A percentile compares a stretch with the other conserved stretches of the same genome.
Conservation (phyloP, 78 protist species). For the Dictyostelium citrinum region DNA sequence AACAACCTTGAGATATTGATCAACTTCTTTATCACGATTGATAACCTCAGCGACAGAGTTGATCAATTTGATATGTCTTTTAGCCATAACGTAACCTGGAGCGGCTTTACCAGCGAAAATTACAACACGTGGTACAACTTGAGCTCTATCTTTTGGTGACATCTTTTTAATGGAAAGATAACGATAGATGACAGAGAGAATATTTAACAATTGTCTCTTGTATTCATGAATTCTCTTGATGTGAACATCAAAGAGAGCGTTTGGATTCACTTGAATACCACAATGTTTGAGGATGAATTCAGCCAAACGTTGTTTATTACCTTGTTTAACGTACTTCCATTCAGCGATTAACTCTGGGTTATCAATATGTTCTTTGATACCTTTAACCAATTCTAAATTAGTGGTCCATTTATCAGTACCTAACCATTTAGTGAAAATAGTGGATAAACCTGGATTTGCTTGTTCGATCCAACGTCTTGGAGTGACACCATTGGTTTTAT, state of each 20-base stretch:
- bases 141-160: constrained; percentile 61
- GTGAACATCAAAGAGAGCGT: constrained; percentile 95
- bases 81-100: constrained; percentile 96
- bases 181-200: constrained; percentile 81
- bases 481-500: constrained; percentile 98
- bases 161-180: constrained; percentile 66
- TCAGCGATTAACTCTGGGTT: constrained; percentile 77
- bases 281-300: constrained; percentile 75
- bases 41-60: constrained; percentile 92
- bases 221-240: constrained; percentile 98
- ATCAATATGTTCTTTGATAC: constrained; percentile 81
- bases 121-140: constrained; percentile 86
- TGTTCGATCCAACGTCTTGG: constrained; percentile 96
- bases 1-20: constrained; percentile 87
- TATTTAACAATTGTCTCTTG: constrained; percentile 96
- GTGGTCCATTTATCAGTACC: constrained; percentile 87
- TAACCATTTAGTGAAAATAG: constrained; percentile 83
- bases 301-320: constrained; percentile 90
- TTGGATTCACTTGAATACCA: constrained; percentile 84
- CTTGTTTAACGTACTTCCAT: constrained; percentile 67
- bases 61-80: constrained; percentile 93
- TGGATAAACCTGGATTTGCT: constrained; percentile 89
- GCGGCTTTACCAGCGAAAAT: constrained; percentile 98
- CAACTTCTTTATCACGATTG: constrained; percentile 91
- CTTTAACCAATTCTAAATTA: constrained; percentile 81